Percentiles rank a stretch among this genome's conserved stretches.
These are phyloP conservation scores for Termitomyces eurrhizus DNA, from an alignment of 768 basidiomycete genomes.

Conservation along the genomic window DNA sequence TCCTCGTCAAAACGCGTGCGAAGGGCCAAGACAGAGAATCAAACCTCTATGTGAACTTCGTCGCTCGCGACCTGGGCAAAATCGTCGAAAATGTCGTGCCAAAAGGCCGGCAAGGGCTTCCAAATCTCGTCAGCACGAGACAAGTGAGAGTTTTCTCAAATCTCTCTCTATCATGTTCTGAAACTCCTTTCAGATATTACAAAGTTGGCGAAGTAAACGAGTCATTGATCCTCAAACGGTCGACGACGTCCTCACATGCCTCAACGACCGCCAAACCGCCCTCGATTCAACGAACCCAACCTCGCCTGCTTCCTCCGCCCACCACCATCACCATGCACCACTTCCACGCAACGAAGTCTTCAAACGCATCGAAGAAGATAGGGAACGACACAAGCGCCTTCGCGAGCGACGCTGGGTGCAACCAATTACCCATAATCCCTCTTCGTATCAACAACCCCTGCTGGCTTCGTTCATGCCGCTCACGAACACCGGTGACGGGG, in stretches of 20 bases:
- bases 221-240: conserved; percentile 76
- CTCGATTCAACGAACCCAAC: conserved; percentile 9
- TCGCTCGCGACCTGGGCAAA: conserved; percentile 71
- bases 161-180: not conserved
- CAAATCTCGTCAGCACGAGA: conserved; percentile 83
- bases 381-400: conserved; percentile 88
- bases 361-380: conserved; percentile 87
- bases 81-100: conserved; percentile 88
- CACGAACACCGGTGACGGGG: conserved; percentile 45
- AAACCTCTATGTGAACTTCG: conserved; percentile 72
- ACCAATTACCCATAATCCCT: conserved; percentile 53
- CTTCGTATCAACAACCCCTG: conserved; percentile 37
- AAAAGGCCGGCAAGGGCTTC: conserved; percentile 78
- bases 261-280: conserved; percentile 41
- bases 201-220: conserved; percentile 85
- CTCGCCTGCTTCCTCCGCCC: conserved; percentile 14
- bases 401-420: conserved; percentile 93
- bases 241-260: conserved; percentile 59
- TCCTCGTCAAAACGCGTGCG: conserved; percentile 60
- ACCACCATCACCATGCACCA: conserved; percentile 20
- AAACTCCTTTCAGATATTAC: conserved; percentile 61
- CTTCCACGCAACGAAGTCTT: conserved; percentile 69
- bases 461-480: conserved; percentile 62
- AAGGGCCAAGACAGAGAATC: conserved; percentile 35
- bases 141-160: conserved; percentile 48